Base-by-base conservation (phyloP, 768 basidiomycete genomes). In the Agrocybe pediades region DNA sequence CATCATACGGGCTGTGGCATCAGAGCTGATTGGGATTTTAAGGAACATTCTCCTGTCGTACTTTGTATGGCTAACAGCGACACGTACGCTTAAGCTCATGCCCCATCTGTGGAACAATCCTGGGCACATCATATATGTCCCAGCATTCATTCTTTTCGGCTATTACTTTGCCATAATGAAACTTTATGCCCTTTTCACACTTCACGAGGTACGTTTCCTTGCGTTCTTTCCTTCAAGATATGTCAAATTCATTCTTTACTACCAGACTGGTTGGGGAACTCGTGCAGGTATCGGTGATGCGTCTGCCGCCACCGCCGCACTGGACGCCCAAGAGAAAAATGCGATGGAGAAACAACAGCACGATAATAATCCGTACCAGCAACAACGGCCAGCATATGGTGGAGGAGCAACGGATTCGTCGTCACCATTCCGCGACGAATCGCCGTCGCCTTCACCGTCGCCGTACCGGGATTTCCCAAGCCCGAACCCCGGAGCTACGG, bases 101-200 rank as follows among this genome's bases (percentile, higher is more conserved):
- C 90, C 91, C 0, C 90, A 92, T 74, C 75, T 92, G 9, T 92
- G 89, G 88, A 65, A 85, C 50, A 74, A 84, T 26, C 91, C 90
- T 0, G 77, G 82, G 58, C 86, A 92, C 59, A 79, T 92, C 62
- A 82, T 93, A 58, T 83, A 88, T 65, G 88, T 92, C 5, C 90
- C 90, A n/a, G 88, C 87, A 15, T 92, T 90, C 71, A 90, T 90
- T 64, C 66, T 87, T 4, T 95, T 96, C 66, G 93, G 93, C 21
- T 96, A 96, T 67, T 95, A 95, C 73, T 96, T 96, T 65, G 87
- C 92, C 16, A 74, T 96, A 62, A 96, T 98, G 93, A 96, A 95
- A 73, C 59, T 96, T 41, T 96, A 96, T 69, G 93, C 93, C 26
- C 75, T 95, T 41, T 86, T 85, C 67, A 96, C 93, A 48, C 78